A percentile compares a stretch with the other conserved stretches of the same genome.
These are phyloP conservation scores for Graphiopsis chlorocephala DNA, from an alignment of 2,329 filamentous ascomycete genomes.

Conservation along the genomic window DNA sequence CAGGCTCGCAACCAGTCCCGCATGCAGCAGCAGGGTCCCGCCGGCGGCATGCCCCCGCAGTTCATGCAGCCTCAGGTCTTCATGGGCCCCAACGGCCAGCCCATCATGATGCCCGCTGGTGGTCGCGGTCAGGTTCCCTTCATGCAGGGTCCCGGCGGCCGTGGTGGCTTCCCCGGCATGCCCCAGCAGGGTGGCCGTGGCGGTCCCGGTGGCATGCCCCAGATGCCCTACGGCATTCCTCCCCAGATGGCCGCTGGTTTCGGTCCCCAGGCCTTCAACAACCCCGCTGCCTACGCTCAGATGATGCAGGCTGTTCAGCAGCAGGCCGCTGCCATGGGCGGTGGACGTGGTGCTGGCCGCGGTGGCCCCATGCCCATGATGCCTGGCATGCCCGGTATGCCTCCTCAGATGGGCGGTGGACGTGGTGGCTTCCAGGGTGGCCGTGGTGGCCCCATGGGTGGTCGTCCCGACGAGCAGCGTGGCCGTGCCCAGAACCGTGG, in stretches of 20 bases:
- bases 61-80: constrained; percentile 85
- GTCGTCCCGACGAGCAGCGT: constrained; percentile 38
- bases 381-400: constrained; percentile 44
- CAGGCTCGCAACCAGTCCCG: constrained; percentile 98
- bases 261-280: constrained; percentile 73
- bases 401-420: constrained; percentile 60
- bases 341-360: constrained; percentile 47
- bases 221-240: constrained; percentile 80
- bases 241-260: constrained; percentile 64
- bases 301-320: constrained; percentile 69
- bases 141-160: constrained; percentile 63
- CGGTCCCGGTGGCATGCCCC: constrained; percentile 70
- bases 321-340: constrained; percentile 61
- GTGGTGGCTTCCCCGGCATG: constrained; percentile 82
- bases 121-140: constrained; percentile 59
- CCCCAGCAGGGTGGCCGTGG: constrained; percentile 83
- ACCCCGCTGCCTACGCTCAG: constrained; percentile 60
- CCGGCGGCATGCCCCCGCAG: constrained; percentile 71
- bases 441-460: constrained; percentile 53
- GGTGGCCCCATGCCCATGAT: constrained; percentile 65
- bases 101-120: constrained; percentile 55
- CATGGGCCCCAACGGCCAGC: constrained; percentile 77
- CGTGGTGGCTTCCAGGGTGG: constrained; percentile 50
- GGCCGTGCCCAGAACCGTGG: constrained; percentile 38
- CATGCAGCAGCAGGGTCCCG: constrained; percentile 93